Percentiles rank a stretch among this genome's conserved stretches.
These are phyloP conservation scores for Lactarius vividus DNA, from an alignment of 768 basidiomycete species.

Conservation along the genomic window DNA sequence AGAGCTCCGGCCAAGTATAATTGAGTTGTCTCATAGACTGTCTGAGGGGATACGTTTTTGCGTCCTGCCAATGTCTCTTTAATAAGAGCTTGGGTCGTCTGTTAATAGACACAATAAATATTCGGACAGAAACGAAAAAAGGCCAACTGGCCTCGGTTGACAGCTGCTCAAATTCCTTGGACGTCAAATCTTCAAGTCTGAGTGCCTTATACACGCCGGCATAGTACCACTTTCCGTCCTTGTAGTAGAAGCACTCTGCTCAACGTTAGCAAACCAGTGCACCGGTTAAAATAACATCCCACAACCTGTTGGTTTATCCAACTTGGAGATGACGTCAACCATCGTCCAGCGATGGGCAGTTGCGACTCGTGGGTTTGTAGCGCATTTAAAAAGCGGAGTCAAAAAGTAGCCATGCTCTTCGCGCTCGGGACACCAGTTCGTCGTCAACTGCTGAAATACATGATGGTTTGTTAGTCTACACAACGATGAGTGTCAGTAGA, in stretches of 20 bases:
- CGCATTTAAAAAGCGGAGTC: conserved; percentile 71
- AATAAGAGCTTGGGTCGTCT: conserved; percentile 66
- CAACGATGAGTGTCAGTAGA: background rate
- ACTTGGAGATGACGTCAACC: conserved; percentile 58
- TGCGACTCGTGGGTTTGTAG: conserved; percentile 69
- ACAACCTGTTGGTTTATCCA: conserved; percentile 63
- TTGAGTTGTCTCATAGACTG: conserved; percentile 69
- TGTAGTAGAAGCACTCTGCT: conserved; percentile 78
- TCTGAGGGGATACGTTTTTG: conserved; percentile 77
- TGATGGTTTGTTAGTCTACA: conserved; percentile 63
- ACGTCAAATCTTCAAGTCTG: conserved; percentile 59
- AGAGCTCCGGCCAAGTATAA: conserved; percentile 72
- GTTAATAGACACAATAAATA: background rate
- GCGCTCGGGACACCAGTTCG: conserved; percentile 75
- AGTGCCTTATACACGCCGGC: conserved; percentile 75
- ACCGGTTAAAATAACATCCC: background rate
- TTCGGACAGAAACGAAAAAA: background rate
- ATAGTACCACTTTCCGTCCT: conserved; percentile 80
- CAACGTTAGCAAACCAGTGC: background rate
- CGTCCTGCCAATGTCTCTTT: conserved; percentile 69
- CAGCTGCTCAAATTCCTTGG: conserved; percentile 67
- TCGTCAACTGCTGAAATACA: conserved; percentile 63
- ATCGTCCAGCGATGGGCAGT: conserved; percentile 73
- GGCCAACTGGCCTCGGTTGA: conserved; percentile 51
- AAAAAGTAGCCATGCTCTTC: conserved; percentile 83